Percentiles rank a stretch among this genome's conserved stretches.
These are phyloP conservation scores for Phalaenopsis hybrid DNA, from an alignment of 116 monocot species.

Conservation along the genomic window DNA sequence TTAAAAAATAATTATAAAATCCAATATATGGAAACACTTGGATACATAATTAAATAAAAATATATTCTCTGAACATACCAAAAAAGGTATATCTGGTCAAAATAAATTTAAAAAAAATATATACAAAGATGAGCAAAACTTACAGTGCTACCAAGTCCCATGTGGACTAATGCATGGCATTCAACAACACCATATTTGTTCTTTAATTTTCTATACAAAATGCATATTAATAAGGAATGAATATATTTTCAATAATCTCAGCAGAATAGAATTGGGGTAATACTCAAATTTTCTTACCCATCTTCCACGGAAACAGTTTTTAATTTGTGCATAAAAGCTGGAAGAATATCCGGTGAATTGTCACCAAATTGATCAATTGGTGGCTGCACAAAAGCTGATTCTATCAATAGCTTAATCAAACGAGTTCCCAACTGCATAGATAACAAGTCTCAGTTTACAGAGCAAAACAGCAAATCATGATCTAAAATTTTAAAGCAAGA, in stretches of 20 bases:
- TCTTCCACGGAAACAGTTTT: constrained; percentile 34
- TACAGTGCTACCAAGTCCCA: constrained; percentile 78
- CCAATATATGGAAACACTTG: not conserved
- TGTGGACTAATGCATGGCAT: constrained; percentile 67
- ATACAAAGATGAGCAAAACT: constrained; percentile 15
- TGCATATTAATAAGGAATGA: constrained; percentile 2
- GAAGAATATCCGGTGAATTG: constrained; percentile 52
- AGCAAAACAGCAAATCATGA: constrained; percentile 1
- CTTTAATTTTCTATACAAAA: constrained; percentile 37
- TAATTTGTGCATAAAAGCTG: constrained; percentile 72
- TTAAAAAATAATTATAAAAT: too few relatives aligned
- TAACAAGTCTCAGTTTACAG: not conserved
- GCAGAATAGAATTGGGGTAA: constrained; percentile 4
- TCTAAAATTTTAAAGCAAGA: not conserved
- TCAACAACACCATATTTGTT: constrained; percentile 74
- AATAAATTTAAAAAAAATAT: not conserved
- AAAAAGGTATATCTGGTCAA: not conserved
- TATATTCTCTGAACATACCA: not conserved
- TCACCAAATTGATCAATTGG: constrained; percentile 43
- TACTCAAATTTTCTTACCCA: constrained; percentile 30
- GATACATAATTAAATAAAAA: not conserved
- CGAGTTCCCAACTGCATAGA: constrained; percentile 66
- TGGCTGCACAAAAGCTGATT: constrained; percentile 77
- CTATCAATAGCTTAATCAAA: constrained; percentile 66
- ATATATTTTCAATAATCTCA: not conserved